These are phyloP conservation scores for Nemania sp. DNA, from an alignment of 2,329 filamentous ascomycete species.

Conservation along the genomic window DNA sequence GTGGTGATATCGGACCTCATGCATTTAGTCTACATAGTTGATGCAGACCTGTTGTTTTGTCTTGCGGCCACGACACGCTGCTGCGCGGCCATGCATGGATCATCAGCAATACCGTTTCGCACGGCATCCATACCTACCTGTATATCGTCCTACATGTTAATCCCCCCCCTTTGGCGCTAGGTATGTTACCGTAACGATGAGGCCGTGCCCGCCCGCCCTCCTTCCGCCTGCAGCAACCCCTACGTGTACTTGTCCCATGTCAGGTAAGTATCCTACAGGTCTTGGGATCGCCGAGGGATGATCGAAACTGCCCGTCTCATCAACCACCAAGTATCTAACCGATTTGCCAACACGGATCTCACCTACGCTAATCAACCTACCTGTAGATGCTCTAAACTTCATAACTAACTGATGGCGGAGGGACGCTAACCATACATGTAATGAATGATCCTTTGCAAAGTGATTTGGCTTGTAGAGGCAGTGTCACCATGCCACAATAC, in stretches of 20 bases:
- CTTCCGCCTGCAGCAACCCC: conserved; percentile 6
- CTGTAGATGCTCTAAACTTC: conserved; percentile 24
- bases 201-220: conserved; percentile 6
- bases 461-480: conserved; percentile 5
- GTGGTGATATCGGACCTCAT: conserved; percentile 27
- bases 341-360: conserved; percentile 3
- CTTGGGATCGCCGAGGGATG: conserved; percentile 27
- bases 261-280: conserved; percentile 1
- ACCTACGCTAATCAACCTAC: too few species aligned
- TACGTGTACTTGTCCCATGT: conserved; percentile 24
- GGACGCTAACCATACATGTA: conserved; percentile 29
- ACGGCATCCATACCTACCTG: too few species aligned
- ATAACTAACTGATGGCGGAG: conserved; percentile 23
- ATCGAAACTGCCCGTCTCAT: conserved; percentile 9
- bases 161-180: conserved; percentile 17
- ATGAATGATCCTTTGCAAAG: conserved; percentile 28
- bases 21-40: conserved; percentile 19
- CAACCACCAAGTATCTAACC: conserved; percentile 24
- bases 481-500: conserved; percentile 20
- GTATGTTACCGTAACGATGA: conserved; percentile 22
- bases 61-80: conserved; percentile 29
- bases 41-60: conserved; percentile 19
- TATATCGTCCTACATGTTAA: conserved; percentile 1
- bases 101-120: conserved; percentile 20
- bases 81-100: conserved; percentile 32